Conservation (phyloP, 225 moss, liverwort and hornwort genomes). For the Lunularia cruciata region DNA sequence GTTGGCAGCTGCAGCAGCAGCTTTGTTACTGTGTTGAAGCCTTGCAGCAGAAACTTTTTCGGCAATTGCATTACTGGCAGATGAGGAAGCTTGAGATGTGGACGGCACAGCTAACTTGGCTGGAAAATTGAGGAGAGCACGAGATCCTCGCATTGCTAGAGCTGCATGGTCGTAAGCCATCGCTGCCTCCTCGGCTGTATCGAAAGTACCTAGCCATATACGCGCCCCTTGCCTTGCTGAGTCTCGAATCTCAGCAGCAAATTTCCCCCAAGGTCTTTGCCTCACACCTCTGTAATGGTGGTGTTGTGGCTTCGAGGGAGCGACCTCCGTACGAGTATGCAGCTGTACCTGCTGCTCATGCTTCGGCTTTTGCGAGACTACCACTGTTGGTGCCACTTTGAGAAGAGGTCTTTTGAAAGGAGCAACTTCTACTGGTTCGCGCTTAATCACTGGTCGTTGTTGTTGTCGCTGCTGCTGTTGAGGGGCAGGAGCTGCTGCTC, state of each 20-base stretch:
- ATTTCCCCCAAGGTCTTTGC: conserved; percentile 60
- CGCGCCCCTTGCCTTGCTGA: conserved; percentile 50
- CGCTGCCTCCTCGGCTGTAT: conserved; percentile 53
- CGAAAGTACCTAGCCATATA: conserved; percentile 53
- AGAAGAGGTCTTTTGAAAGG: neutral
- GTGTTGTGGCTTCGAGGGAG: conserved; percentile 27
- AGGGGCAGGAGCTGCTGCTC: neutral
- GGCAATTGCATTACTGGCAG: conserved; percentile 32
- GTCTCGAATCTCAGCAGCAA: conserved; percentile 53
- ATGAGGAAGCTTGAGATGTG: conserved; percentile 9
- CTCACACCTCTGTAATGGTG: conserved; percentile 56
- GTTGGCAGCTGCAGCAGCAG: neutral
- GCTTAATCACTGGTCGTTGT: neutral
- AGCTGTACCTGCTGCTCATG: conserved; percentile 3
- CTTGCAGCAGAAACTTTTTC: conserved; percentile 46
- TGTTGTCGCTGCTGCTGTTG: neutral
- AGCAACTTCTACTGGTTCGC: conserved; percentile 1
- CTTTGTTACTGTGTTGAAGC: conserved; percentile 24
- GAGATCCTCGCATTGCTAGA: conserved; percentile 48
- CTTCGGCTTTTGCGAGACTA: conserved; percentile 16
- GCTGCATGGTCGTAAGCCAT: conserved; percentile 62
- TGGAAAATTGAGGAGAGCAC: conserved; percentile 49
- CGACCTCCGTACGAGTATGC: neutral
- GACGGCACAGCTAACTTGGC: conserved; percentile 44
- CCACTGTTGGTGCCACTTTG: conserved; percentile 6